Percentiles rank a stretch among this genome's conserved stretches.
Evolutionary conservation across 768 basidiomycete species (phyloP).

Genomic region (Psilocybe azurescens): DNA sequence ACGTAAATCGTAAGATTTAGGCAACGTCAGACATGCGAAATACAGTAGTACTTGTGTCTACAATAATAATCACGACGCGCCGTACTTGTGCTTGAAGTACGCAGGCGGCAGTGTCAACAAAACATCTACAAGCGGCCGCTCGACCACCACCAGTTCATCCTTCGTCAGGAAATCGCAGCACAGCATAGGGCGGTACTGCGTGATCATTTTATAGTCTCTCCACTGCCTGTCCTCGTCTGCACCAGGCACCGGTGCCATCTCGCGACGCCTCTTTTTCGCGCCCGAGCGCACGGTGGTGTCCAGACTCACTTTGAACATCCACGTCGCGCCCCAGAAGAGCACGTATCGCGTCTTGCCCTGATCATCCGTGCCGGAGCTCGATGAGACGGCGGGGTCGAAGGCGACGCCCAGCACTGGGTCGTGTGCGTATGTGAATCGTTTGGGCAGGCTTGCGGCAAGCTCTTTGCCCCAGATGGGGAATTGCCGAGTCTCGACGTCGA

Average conservation of each 20-base stretch:
- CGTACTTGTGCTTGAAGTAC: constrained; percentile 89
- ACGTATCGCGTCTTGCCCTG: constrained; percentile 42
- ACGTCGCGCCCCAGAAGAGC: constrained; percentile 85
- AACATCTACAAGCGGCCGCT: constrained; percentile 88
- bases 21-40: neutral
- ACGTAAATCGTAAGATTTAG: neutral
- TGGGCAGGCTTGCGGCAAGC: constrained; percentile 59
- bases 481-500: constrained; percentile 81
- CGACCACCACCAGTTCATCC: constrained; percentile 87
- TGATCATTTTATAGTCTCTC: constrained; percentile 48
- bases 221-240: constrained; percentile 31
- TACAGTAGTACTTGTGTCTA: neutral
- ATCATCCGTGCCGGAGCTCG: constrained; percentile 20
- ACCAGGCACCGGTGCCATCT: constrained; percentile 15
- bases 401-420: constrained; percentile 77
- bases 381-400: constrained; percentile 54
- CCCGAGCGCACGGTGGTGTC: constrained; percentile 30
- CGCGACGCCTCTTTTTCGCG: constrained; percentile 29
- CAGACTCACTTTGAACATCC: constrained; percentile 72
- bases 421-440: constrained; percentile 65
- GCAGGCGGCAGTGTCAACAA: constrained; percentile 85
- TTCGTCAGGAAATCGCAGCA: constrained; percentile 66
- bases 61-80: constrained; percentile 52
- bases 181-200: constrained; percentile 80
- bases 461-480: constrained; percentile 79